A percentile compares a stretch with the other conserved stretches of the same genome.
phyloP scores from a whole-genome alignment of 108 stramenopile genomes.

The Nannochloropsis oceanica region DNA sequence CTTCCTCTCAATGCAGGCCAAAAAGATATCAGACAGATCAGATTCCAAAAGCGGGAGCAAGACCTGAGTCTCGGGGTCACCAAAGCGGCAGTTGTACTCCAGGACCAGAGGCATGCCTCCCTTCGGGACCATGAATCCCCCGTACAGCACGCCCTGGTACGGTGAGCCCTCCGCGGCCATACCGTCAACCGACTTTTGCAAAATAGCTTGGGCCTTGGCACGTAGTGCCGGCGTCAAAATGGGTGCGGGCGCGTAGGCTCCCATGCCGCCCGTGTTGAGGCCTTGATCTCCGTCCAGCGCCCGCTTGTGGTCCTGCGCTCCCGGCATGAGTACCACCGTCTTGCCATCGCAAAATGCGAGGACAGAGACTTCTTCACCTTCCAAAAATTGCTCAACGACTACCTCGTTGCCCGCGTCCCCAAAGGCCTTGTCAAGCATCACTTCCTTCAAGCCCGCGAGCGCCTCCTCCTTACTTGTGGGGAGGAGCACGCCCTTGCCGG shows the following conservation, averaged over 20 bases:
- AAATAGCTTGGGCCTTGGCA: constrained; percentile 68
- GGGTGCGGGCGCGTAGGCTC: constrained; percentile 94
- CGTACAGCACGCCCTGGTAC: constrained; percentile 89
- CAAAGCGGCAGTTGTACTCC: constrained; percentile 96
- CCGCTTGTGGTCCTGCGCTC: constrained; percentile 96
- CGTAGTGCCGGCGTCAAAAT: constrained; percentile 73
- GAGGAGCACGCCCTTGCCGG: constrained; percentile 94
- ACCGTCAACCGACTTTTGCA: constrained; percentile 72
- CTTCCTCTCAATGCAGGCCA: constrained; percentile 74
- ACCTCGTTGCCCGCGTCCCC: constrained; percentile 81
- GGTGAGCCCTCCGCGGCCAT: constrained; percentile 88
- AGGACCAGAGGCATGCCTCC: constrained; percentile 49
- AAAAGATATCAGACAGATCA: constrained; percentile 64
- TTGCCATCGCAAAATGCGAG: constrained; percentile 93
- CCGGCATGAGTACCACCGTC: constrained; percentile 68
- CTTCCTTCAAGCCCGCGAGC: constrained; percentile 67
- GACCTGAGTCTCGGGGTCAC: constrained; percentile 98
- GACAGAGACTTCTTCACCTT: constrained; percentile 90
- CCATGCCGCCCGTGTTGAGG: constrained; percentile 95
- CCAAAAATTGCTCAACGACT: constrained; percentile 91
- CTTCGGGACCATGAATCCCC: constrained; percentile 77
- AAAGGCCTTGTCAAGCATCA: constrained; percentile 84
- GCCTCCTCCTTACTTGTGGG: constrained; percentile 77
- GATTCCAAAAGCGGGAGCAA: constrained; percentile 90
- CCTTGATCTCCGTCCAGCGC: constrained; percentile 88